phyloP scores from a whole-genome alignment of 2,329 filamentous ascomycete species.

The Cercospora sesami region DNA sequence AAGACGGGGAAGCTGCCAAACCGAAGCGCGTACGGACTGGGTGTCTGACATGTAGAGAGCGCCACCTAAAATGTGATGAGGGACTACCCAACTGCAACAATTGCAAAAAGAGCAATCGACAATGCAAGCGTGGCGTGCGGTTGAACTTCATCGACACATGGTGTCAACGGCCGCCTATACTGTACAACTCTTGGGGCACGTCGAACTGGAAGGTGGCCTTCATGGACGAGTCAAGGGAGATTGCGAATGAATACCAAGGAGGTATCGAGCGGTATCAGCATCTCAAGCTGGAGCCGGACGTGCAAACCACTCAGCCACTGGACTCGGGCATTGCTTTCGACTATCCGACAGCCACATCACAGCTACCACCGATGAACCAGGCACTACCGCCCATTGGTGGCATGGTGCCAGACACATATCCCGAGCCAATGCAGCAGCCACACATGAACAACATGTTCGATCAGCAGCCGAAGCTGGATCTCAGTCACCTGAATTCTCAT shows the following conservation, averaged over 20 bases:
- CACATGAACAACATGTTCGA: constrained; percentile 45
- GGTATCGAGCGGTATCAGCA: constrained; percentile 70
- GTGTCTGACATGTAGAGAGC: constrained; percentile 83
- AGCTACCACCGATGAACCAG: constrained; percentile 42
- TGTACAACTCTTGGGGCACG: constrained; percentile 57
- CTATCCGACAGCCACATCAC: constrained; percentile 18
- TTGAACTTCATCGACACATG: constrained; percentile 90
- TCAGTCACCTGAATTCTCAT: constrained; percentile 32
- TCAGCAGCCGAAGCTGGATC: constrained; percentile 36
- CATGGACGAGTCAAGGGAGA: constrained; percentile 82
- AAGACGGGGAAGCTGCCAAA: constrained; percentile 50
- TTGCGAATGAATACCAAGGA: constrained; percentile 86
- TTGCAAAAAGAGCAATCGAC: constrained; percentile 81
- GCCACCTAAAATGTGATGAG: constrained; percentile 91
- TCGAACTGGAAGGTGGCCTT: constrained; percentile 74
- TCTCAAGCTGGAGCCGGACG: constrained; percentile 20
- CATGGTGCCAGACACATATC: constrained; percentile 50
- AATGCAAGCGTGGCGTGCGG: constrained; percentile 81
- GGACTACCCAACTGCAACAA: constrained; percentile 67
- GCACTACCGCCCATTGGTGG: constrained; percentile 55
- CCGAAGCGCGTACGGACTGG: constrained; percentile 87
- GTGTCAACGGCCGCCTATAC: constrained; percentile 62
- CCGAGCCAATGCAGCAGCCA: constrained; percentile 39
- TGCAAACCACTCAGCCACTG: constrained; percentile 25
- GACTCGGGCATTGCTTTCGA: constrained; percentile 36